Conservation (phyloP, 768 basidiomycete species). For the Mycena galopus region DNA sequence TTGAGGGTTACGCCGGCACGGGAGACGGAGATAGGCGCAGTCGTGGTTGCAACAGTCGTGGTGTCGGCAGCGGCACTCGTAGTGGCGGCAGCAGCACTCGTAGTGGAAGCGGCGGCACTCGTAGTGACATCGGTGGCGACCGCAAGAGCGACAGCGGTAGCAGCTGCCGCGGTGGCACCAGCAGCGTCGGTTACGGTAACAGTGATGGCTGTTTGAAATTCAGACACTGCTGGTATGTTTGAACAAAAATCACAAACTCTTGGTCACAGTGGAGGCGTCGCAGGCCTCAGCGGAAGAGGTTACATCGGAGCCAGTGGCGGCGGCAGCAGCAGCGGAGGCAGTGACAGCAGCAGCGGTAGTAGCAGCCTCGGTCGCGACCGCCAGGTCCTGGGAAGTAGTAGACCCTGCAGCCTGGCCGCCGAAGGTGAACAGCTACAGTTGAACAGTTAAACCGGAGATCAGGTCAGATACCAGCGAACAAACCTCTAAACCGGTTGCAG, state of each 20-base stretch:
- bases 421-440: constrained; percentile 38
- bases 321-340: constrained; percentile 7
- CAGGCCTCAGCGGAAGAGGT: constrained; percentile 7
- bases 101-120: neutral
- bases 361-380: neutral
- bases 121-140: neutral
- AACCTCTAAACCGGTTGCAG: constrained; percentile 35
- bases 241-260: neutral
- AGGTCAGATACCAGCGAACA: neutral
- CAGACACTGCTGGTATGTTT: neutral
- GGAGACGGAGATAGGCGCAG: constrained; percentile 23
- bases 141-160: too few species aligned
- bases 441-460: neutral
- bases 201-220: constrained; percentile 3
- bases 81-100: neutral
- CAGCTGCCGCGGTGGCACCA: too few species aligned
- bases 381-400: neutral
- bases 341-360: neutral
- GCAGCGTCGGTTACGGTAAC: neutral
- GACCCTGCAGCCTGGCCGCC: constrained; percentile 21
- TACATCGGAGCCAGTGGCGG: too few species aligned
- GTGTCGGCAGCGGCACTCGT: constrained; percentile 1
- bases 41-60: neutral
- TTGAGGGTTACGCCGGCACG: constrained; percentile 34
- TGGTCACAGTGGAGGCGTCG: neutral